These are phyloP conservation scores for Coemansia sp. DNA, from an alignment of 192 early-diverging fungal genomes.

Conservation along the genomic window DNA sequence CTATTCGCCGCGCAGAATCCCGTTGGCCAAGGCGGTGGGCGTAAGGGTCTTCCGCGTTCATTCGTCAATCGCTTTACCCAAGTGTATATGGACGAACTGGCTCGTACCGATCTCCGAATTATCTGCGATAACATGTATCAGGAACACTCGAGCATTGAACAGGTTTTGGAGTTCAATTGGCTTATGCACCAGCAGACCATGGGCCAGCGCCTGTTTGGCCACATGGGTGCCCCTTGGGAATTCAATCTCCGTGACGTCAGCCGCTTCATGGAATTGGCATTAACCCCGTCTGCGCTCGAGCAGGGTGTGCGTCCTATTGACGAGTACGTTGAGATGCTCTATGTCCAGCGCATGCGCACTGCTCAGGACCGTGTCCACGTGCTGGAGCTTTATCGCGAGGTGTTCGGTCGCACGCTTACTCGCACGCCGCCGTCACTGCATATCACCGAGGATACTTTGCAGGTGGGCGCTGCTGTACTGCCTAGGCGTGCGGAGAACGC, in stretches of 20 bases:
- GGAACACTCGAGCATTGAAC: conserved; percentile 51
- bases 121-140: conserved; percentile 65
- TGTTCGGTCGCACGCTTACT: conserved; percentile 53
- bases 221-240: conserved; percentile 92
- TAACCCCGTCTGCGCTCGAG: conserved; percentile 21
- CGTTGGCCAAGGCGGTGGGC: conserved; percentile 93
- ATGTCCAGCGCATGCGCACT: conserved; percentile 89
- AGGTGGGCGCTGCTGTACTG: conserved; percentile 68
- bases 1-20: conserved; percentile 99
- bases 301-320: conserved; percentile 29
- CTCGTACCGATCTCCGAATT: conserved; percentile 74
- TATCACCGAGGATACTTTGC: conserved; percentile 58
- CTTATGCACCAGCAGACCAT: conserved; percentile 86
- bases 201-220: conserved; percentile 73
- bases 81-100: conserved; percentile 89
- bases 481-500: conserved; percentile 50
- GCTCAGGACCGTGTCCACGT: conserved; percentile 71
- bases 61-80: conserved; percentile 98
- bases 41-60: conserved; percentile 96
- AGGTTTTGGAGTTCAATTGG: conserved; percentile 74
- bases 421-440: conserved; percentile 43
- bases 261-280: conserved; percentile 88
- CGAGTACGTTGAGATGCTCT: conserved; percentile 82
- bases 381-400: conserved; percentile 58
- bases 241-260: conserved; percentile 98